phyloP scores from a whole-genome alignment of 108 stramenopile species.

The Cyclotella choctawhatcheeana region DNA sequence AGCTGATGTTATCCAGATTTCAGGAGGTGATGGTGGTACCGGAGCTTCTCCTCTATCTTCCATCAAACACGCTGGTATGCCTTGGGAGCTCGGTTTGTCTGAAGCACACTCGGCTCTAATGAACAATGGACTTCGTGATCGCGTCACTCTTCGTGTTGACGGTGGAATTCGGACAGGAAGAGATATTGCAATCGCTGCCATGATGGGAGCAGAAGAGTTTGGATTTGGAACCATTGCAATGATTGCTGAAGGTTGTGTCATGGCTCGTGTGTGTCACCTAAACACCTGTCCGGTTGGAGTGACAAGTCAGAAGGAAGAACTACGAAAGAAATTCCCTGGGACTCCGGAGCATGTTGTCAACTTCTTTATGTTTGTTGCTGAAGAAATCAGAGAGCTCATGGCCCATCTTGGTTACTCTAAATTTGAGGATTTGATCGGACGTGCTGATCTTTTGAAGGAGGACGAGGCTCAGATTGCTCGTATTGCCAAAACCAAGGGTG shows the following conservation, averaged over 20 bases:
- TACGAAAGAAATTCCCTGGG: conserved; percentile 95
- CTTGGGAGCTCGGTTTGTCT: conserved; percentile 93
- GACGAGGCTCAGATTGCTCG: conserved; percentile 65
- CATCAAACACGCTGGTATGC: conserved; percentile 93
- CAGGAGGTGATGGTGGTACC: conserved; percentile 93
- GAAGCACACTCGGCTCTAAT: conserved; percentile 92
- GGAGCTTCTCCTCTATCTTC: conserved; percentile 93
- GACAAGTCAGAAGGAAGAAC: conserved; percentile 95
- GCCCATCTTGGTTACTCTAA: conserved; percentile 92
- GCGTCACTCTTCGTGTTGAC: conserved; percentile 89
- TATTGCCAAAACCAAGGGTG: conserved; percentile 75
- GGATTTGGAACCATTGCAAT: conserved; percentile 96
- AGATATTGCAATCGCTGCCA: conserved; percentile 90
- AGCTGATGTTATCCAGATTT: conserved; percentile 95
- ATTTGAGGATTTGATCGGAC: conserved; percentile 93
- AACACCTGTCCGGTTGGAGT: conserved; percentile 97
- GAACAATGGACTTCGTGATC: conserved; percentile 87
- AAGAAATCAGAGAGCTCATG: conserved; percentile 86
- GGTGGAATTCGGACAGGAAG: conserved; percentile 93
- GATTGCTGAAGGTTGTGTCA: conserved; percentile 96
- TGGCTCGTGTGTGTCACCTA: conserved; percentile 96
- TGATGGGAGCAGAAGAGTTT: conserved; percentile 93
- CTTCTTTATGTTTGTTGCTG: conserved; percentile 95
- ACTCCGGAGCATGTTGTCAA: conserved; percentile 97
- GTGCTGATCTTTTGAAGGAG: conserved; percentile 86